Evolutionary conservation across 495 filamentous ascomycete species (phyloP), one percentile per base, ranked within the genome.

Genomic region (Penicillium cosmopolitanum): DNA sequence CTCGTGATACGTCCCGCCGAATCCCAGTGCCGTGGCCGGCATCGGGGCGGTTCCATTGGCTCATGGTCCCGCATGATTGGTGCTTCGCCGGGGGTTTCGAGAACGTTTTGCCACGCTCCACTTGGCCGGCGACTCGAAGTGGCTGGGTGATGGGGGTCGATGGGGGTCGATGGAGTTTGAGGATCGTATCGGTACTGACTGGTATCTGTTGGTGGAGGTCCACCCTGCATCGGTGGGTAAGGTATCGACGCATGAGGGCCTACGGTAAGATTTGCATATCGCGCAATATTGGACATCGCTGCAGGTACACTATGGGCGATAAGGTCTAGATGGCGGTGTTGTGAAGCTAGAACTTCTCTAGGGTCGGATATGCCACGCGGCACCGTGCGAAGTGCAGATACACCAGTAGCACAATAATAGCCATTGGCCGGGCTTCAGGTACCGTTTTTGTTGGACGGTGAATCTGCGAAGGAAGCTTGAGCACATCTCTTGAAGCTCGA

Each of bases 81-180:
- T 50, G 51, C 44, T 21, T 51, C 16, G 47, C 21, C 53, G 58
- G 64, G 28, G 44, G 56, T 70, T 69, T 74, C 65, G 60, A 71
- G 70, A 74, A 70, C 64, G 62, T 68, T 68, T 75, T 69, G 73
- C 73, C 73, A 75, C 73, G 71, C 67, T 68, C 71, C 63, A 74
- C 66, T 55, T 54, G 51, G 56, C 42, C 52, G 43, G 55, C 25
- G 56, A 47, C 36, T 60, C 28, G 52, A 58, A 57, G 36, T 56
- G 61, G 61, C 57, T 44, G 42, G 42, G 42, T 44, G 42, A 44
- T 19, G 42, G 42, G 42, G 42, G 42, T 44, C 42, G 42, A 44
- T 44, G 42, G n/a, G 55, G 58, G 55, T 28, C 18, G 46, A 48
- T 33, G 51, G 58, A 48, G 33, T 51, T 53, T 6, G 61, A 57